These are phyloP conservation scores for Diaporthe ilicicola DNA, from an alignment of 2,329 filamentous ascomycete species.

Conservation along the genomic window DNA sequence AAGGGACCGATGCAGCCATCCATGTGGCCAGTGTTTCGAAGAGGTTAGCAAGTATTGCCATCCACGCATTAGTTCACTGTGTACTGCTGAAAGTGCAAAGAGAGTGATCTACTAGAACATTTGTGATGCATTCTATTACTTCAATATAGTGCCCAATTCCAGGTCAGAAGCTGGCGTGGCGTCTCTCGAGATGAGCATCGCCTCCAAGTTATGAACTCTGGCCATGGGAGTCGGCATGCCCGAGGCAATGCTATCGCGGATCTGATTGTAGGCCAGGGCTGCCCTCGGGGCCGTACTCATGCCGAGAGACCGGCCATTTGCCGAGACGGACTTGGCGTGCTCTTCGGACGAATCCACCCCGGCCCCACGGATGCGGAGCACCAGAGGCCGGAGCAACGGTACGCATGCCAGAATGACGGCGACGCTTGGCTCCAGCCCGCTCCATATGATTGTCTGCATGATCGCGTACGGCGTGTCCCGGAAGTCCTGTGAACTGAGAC, in stretches of 20 bases:
- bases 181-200: conserved; percentile 4
- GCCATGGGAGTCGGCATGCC: not conserved
- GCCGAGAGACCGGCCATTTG: not conserved
- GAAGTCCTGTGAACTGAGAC: not conserved
- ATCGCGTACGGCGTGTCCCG: conserved; percentile 20
- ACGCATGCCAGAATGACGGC: conserved; percentile 6
- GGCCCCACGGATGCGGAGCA: conserved; percentile 1
- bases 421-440: conserved; percentile 8
- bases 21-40: too few relatives aligned
- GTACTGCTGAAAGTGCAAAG: too few relatives aligned
- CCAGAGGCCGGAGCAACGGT: not conserved
- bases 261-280: conserved; percentile 10
- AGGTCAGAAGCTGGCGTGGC: not conserved
- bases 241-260: not conserved
- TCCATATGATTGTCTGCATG: conserved; percentile 21
- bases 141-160: not conserved
- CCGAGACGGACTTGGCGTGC: not conserved
- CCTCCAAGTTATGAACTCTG: not conserved
- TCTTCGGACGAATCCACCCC: not conserved
- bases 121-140: too few relatives aligned
- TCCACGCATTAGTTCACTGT: too few relatives aligned
- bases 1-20: too few relatives aligned
- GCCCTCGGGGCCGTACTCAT: not conserved
- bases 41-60: too few relatives aligned
- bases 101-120: too few relatives aligned